Base-by-base conservation (phyloP, 768 basidiomycete genomes). In the Boletus sp. region DNA sequence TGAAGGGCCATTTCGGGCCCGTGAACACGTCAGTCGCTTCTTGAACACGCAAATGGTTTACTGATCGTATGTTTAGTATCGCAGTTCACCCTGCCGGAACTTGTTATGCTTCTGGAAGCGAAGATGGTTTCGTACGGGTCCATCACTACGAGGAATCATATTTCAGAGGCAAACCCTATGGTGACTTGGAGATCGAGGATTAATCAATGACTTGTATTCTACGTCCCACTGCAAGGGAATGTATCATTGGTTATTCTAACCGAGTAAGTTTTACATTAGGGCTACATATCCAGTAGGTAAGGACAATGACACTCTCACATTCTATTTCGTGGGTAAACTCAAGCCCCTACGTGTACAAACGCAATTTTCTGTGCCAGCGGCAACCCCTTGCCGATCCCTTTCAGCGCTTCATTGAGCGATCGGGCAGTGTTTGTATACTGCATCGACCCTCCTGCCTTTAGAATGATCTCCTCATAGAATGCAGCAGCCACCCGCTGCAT, bases 1-100 rank as follows among this genome's bases (percentile, higher is more conserved):
- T 99, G 42, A 95, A 94, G 72, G 97, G 97, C 12, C 96, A 98
- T 73, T 99, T 98, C 68, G 93, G 93, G 9, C 93, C 94, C 42
- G 87, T 95, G 74, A 95, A 96, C 75, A 94, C 94, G 94, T 97
- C 67, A 64, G 93, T 84, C 20, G 14, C 47, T 41, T 50, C 15
- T 33, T 48, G 33, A 10, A 18, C 24, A 11, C 40, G 33, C n/a
- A 20, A 29, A 24, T n/a, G 14, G 39, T 37, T 37, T 57, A 17
- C 50, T 60, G 30, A 62, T 50, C 54, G 10, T 50, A 50, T 33
- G 28, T 58, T 56, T 65, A 98, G 94, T 4, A 89, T 99, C 59
- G 95, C 95, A 33, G 87, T 94, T 2, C 93, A 97, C 66, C 96
- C 97, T 12, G 78, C 83, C 45, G 94, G 95, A 18, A 90, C 84